Evolutionary conservation across 441 rosid genomes (phyloP).

Genomic region (Brassica hybrid): DNA sequence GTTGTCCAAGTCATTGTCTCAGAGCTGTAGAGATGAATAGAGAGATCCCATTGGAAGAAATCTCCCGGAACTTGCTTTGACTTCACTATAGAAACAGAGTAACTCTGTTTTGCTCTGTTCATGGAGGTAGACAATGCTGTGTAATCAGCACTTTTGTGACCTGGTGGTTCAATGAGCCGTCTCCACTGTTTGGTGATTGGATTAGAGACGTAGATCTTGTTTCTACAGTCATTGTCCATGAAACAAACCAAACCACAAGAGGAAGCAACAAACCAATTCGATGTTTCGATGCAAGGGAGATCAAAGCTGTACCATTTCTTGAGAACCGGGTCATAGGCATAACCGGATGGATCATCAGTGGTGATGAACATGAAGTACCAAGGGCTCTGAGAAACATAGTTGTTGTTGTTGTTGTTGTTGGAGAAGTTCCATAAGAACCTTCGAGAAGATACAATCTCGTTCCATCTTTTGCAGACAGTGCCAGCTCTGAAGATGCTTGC

Average conservation of each 20-base stretch:
- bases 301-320: constrained; percentile 83
- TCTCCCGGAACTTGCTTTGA: no score
- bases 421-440: constrained; percentile 74
- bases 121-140: constrained; percentile 70
- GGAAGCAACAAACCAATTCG: constrained; percentile 82
- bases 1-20: constrained; percentile 73
- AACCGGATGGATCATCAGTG: constrained; percentile 86
- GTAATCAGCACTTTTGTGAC: constrained; percentile 69
- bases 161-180: constrained; percentile 68
- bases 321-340: constrained; percentile 81
- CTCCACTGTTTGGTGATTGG: constrained; percentile 66
- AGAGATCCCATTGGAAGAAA: no score
- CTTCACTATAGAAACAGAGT: no score
- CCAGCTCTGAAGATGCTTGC: no score
- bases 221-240: constrained; percentile 88
- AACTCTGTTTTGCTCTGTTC: not conserved
- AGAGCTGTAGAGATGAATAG: no score
- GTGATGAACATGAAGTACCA: constrained; percentile 98
- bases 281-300: constrained; percentile 74
- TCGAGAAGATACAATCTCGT: constrained; percentile 76
- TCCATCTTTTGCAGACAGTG: constrained; percentile 66
- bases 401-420: constrained; percentile 28
- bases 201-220: constrained; percentile 71
- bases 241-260: constrained; percentile 88
- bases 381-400: constrained; percentile 63